Percentiles rank a stretch among this genome's conserved stretches.
These are phyloP conservation scores for Beauveria australis DNA, from an alignment of 2,329 filamentous ascomycete species.

Conservation along the genomic window DNA sequence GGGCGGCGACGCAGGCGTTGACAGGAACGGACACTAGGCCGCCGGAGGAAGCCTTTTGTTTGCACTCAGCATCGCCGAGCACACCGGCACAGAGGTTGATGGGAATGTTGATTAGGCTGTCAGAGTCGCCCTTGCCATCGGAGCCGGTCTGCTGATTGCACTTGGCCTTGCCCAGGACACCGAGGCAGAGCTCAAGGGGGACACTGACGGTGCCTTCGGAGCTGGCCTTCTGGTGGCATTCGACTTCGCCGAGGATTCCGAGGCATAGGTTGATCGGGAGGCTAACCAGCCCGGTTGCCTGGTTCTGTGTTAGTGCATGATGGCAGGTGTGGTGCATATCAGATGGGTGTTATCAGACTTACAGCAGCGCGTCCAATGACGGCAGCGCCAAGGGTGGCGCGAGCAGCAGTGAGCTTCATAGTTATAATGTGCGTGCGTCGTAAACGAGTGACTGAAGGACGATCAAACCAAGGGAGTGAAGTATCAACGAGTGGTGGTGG, in stretches of 20 bases:
- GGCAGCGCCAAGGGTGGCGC: neutral
- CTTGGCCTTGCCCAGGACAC: neutral
- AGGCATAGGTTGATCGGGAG: slow-evolving; percentile 1
- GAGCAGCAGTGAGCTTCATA: slow-evolving; percentile 5
- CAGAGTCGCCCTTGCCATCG: neutral
- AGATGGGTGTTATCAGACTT: neutral
- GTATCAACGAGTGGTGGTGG: neutral
- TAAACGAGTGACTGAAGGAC: neutral
- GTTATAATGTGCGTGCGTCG: neutral
- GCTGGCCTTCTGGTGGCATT: neutral
- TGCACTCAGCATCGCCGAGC: slow-evolving; percentile 4
- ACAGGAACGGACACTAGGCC: neutral
- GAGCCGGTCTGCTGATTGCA: neutral
- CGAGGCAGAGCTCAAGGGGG: neutral
- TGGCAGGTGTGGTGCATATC: neutral
- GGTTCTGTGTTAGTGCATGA: neutral
- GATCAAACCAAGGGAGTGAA: slow-evolving; percentile 4
- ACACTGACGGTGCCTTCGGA: neutral
- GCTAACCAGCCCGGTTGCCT: neutral
- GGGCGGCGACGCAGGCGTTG: neutral
- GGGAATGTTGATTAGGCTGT: neutral
- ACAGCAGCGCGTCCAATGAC: slow-evolving; percentile 3
- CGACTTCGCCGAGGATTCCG: neutral
- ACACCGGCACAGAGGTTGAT: neutral
- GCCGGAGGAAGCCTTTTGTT: neutral